phyloP scores from a whole-genome alignment of 768 basidiomycete species.

The Psilocybe sp. region DNA sequence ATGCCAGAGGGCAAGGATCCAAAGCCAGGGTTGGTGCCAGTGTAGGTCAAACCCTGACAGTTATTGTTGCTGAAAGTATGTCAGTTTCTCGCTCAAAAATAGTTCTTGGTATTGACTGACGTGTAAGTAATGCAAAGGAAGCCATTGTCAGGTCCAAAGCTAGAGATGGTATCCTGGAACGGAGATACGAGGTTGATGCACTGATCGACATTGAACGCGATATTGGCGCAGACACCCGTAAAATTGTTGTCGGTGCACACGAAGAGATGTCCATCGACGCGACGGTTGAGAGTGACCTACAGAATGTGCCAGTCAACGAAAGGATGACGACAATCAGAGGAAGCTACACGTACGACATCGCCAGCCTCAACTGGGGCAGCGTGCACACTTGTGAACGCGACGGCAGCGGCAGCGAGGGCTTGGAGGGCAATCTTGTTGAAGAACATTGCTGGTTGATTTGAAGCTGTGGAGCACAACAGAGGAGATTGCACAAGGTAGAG shows the following conservation, averaged over 20 bases:
- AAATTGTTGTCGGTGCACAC: constrained; percentile 6
- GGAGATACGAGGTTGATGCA: constrained; percentile 6
- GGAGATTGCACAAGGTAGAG: no score
- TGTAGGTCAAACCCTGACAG: constrained; percentile 3
- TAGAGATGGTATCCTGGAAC: constrained; percentile 5
- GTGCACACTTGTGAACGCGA: background rate
- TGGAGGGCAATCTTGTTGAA: no score
- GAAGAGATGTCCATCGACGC: constrained; percentile 6
- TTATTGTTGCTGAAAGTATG: background rate
- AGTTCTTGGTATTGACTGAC: background rate
- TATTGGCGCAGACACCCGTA: constrained; percentile 3
- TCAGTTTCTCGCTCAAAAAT: background rate
- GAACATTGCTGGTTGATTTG: no score
- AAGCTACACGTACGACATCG: background rate
- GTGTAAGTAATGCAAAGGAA: constrained; percentile 6
- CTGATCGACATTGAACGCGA: constrained; percentile 4
- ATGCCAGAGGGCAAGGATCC: background rate
- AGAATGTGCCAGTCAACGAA: background rate
- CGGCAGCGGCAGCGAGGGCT: background rate
- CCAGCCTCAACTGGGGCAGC: background rate
- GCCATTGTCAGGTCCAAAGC: constrained; percentile 3
- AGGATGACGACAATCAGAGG: background rate
- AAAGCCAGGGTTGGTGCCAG: background rate
- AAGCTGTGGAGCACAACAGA: no score
- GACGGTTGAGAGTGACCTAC: background rate